Evolutionary conservation across 176 grass and related monocot species (phyloP), one percentile per base, ranked within the genome.

Genomic region (Bolboschoenus planiculmis): DNA sequence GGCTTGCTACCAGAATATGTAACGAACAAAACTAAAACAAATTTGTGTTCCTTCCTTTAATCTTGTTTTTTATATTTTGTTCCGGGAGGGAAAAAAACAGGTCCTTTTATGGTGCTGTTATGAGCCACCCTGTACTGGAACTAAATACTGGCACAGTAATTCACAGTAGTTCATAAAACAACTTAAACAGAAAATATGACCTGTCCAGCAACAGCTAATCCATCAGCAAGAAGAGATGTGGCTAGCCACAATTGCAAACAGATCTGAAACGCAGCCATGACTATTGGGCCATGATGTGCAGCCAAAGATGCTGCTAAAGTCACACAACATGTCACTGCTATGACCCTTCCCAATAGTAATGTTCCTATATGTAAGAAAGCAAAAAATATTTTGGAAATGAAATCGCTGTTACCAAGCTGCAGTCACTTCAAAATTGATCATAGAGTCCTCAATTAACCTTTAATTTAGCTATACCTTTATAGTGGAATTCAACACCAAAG

Each of bases 201-300:
- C 88, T 97, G 95, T 65, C 90, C 92, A n/a, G 95, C 90, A 88
- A 97, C 91, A 88, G 95, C 95, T 72, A 97, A 91, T 84, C 95
- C 95, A 74, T 97, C 95, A 6, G 95, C 88, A 40, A 97, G 90
- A 85, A 97, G 95, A 51, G 95, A 97, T 18, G 83, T 91, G 34
- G 95, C 87, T 61, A 97, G 64, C 95, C 95, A 97, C 56, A 92
- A 88, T 62, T 97, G 95, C 83, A 94, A 86, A 80, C 95, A 97
- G 40, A 97, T 97, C 65, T 97, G 92, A 70, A 97, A 97, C 65
- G 90, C 95, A 81, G 95, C 95, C 95, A 97, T 97, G 56, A 83
- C 83, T 84, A 84, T 85, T 73, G 95, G 83, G 46, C 95, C 95
- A 53, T 84, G 83, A 10, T 90, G 88, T 47, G 92, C 92, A 33